Conservation (phyloP, 2,329 filamentous ascomycete species). For the Hypoxylon sp. region DNA sequence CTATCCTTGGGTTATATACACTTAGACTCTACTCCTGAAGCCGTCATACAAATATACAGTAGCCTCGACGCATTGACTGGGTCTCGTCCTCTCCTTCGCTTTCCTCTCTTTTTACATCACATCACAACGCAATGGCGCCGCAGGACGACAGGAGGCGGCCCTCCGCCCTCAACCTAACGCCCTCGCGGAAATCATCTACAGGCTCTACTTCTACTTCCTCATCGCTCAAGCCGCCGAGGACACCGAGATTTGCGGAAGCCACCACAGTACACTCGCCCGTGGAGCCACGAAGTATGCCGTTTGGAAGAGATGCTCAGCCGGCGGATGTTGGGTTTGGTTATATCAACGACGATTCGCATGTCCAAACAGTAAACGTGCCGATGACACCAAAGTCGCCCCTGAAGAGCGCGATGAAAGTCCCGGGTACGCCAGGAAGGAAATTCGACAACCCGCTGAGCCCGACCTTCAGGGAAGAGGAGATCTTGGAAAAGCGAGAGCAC, state of each 20-base stretch:
- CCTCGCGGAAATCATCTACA: slow-evolving; percentile 58
- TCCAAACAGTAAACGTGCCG: slow-evolving; percentile 66
- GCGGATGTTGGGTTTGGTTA: slow-evolving; percentile 94
- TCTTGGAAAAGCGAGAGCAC: slow-evolving; percentile 84
- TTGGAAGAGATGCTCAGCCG: slow-evolving; percentile 71
- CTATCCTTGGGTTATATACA: slow-evolving; percentile 43
- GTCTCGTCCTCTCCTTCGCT: slow-evolving; percentile 47
- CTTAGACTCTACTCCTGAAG: slow-evolving; percentile 41
- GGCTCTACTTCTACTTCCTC: slow-evolving; percentile 61
- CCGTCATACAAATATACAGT: slow-evolving; percentile 38
- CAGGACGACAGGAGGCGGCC: slow-evolving; percentile 65
- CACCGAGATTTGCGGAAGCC: slow-evolving; percentile 82
- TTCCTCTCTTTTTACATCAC: slow-evolving; percentile 40
- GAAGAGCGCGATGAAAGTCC: slow-evolving; percentile 89
- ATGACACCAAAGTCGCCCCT: slow-evolving; percentile 79
- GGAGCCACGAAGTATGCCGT: slow-evolving; percentile 64
- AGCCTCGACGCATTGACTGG: slow-evolving; percentile 47
- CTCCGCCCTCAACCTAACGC: slow-evolving; percentile 61
- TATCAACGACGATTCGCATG: slow-evolving; percentile 67
- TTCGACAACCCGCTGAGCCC: slow-evolving; percentile 84
- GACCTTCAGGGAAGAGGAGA: slow-evolving; percentile 87
- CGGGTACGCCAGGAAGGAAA: slow-evolving; percentile 78
- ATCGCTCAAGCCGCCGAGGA: slow-evolving; percentile 72
- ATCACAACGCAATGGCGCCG: slow-evolving; percentile 43
- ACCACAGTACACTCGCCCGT: slow-evolving; percentile 81